Conservation (phyloP, 2,329 filamentous ascomycete genomes). For the Penicillium sp. region DNA sequence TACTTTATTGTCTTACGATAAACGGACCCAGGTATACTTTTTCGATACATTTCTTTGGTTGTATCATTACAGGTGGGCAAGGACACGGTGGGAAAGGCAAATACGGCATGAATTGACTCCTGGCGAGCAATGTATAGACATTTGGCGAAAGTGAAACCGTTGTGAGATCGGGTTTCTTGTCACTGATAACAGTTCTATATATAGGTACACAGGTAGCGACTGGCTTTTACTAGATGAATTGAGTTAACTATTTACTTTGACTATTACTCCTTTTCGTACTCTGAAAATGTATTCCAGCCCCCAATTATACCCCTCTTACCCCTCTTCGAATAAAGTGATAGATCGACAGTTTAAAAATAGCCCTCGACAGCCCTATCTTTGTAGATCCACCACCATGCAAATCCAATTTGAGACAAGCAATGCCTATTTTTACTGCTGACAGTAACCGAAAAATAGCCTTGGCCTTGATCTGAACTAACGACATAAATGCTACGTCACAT, state of each 20-base stretch:
- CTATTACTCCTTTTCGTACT: not conserved
- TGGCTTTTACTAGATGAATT: not conserved
- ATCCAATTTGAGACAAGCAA: not conserved
- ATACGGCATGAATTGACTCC: not conserved
- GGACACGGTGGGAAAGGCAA: conserved; percentile 8
- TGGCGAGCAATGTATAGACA: not conserved
- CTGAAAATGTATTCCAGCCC: not conserved
- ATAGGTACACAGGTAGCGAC: not conserved
- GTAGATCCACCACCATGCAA: not conserved
- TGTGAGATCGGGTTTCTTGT: not conserved
- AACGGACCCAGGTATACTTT: not conserved
- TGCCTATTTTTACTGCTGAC: not conserved
- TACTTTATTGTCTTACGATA: not conserved
- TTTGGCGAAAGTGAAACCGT: not conserved
- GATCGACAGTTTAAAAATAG: not conserved
- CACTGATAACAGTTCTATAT: not conserved
- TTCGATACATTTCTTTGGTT: not conserved
- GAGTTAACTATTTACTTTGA: no score
- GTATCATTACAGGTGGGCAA: not conserved
- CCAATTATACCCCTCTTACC: not conserved
- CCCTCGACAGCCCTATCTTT: not conserved
- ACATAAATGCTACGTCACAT: not conserved
- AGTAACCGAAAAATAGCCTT: not conserved
- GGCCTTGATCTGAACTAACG: not conserved
- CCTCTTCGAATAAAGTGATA: not conserved